Evolutionary conservation across 352 stramenopile genomes (phyloP).

Genomic region (Elongisporangium undulatum): DNA sequence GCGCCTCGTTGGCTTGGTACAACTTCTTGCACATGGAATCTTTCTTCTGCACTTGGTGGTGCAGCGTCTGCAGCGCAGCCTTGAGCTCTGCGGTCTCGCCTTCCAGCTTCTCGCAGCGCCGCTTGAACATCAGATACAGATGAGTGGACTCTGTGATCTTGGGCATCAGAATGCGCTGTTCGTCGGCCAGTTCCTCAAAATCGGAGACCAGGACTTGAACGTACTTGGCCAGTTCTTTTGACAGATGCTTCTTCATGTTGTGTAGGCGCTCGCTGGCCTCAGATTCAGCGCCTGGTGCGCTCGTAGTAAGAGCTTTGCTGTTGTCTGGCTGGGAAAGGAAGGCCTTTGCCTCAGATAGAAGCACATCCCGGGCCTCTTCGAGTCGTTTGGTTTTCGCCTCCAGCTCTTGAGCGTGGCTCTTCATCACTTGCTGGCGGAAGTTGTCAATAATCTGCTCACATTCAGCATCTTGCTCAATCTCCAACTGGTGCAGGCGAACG

Average conservation of each 20-base stretch:
- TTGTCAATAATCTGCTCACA: conserved; percentile 34
- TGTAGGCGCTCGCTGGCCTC: conserved; percentile 8
- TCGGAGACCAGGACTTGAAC: conserved; percentile 42
- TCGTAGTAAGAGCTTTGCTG: conserved; percentile 1
- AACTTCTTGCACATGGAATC: conserved; percentile 54
- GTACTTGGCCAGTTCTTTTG: conserved; percentile 38
- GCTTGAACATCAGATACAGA: conserved; percentile 55
- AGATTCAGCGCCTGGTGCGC: conserved; percentile 6
- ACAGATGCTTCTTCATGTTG: conserved; percentile 35
- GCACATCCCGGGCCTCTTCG: conserved; percentile 31
- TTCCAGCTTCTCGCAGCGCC: conserved; percentile 39
- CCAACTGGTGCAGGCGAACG: conserved; percentile 27
- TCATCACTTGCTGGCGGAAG: conserved; percentile 18
- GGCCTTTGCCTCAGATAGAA: conserved; percentile 41
- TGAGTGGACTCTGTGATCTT: conserved; percentile 62
- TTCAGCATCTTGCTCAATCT: conserved; percentile 32
- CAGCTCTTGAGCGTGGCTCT: conserved; percentile 28
- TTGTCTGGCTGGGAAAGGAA: conserved; percentile 21
- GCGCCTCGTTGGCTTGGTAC: conserved; percentile 58
- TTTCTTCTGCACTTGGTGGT: conserved; percentile 43
- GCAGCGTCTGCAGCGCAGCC: conserved; percentile 21
- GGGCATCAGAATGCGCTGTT: conserved; percentile 44
- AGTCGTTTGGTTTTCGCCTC: conserved; percentile 37
- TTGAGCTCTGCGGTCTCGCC: conserved; percentile 26
- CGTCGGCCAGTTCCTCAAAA: conserved; percentile 53